phyloP scores from a whole-genome alignment of 345 rosid species.

The Sonneratia caseolaris region DNA sequence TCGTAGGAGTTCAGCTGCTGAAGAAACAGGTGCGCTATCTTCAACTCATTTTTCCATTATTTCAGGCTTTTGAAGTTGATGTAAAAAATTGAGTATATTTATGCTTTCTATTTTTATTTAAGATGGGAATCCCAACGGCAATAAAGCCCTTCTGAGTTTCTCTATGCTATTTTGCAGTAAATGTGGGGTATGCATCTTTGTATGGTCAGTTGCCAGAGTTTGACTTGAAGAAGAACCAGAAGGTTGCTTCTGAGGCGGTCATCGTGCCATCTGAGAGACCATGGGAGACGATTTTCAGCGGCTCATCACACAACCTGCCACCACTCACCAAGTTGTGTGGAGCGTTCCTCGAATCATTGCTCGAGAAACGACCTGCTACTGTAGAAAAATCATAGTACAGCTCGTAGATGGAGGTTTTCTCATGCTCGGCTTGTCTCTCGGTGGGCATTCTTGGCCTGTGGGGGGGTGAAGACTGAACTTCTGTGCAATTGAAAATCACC shows the following conservation, averaged over 20 bases:
- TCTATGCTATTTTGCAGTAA: conserved; percentile 21
- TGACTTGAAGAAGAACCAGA: conserved; percentile 29
- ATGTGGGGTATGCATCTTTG: conserved; percentile 57
- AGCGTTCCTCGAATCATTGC: conserved; percentile 56
- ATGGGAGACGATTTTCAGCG: conserved; percentile 76
- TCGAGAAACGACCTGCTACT: conserved; percentile 54
- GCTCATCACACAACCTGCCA: conserved; percentile 75
- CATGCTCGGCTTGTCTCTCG: neutral
- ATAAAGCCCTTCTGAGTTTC: neutral
- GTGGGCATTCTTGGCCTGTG: neutral
- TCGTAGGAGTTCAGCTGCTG: conserved; percentile 23
- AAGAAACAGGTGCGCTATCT: conserved; percentile 35
- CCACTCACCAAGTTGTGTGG: conserved; percentile 69
- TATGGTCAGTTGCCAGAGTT: conserved; percentile 60
- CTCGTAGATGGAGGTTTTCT: neutral
- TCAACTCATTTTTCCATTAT: neutral
- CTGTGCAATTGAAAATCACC: neutral
- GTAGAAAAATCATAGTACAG: conserved; percentile 27
- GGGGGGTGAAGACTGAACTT: neutral
- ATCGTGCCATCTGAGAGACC: conserved; percentile 51
- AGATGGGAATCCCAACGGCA: neutral
- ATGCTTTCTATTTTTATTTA: neutral
- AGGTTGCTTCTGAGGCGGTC: conserved; percentile 21
- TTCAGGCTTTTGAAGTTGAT: neutral
- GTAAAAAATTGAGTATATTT: neutral